Evolutionary conservation across 352 stramenopile species (phyloP).

Genomic region (Globisporangium nagaii): DNA sequence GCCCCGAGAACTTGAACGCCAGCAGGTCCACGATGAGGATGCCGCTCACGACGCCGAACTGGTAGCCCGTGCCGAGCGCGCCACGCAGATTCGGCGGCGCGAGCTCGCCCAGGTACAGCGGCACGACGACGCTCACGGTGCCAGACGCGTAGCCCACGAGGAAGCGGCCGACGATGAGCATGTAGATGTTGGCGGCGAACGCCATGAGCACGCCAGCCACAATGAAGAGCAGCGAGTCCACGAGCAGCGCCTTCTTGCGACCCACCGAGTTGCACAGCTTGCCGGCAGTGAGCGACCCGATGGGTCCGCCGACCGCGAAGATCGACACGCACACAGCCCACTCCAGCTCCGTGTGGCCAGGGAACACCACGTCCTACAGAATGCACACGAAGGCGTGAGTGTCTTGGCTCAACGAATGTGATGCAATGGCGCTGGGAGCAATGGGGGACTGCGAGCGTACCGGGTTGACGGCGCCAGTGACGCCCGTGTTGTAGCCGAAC

Average conservation of each 20-base stretch:
- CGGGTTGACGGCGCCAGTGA: constrained; percentile 59
- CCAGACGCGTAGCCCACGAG: constrained; percentile 62
- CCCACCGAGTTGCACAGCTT: constrained; percentile 48
- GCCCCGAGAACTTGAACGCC: constrained; percentile 52
- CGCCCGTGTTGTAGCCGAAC: constrained; percentile 73
- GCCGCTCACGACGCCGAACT: constrained; percentile 66
- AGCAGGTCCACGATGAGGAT: constrained; percentile 40
- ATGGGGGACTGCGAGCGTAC: too few species aligned
- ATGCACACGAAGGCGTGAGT: neutral
- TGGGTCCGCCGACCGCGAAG: constrained; percentile 53
- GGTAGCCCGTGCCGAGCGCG: constrained; percentile 66
- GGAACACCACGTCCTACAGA: constrained; percentile 41
- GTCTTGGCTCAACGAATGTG: too few species aligned
- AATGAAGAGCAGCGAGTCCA: constrained; percentile 66
- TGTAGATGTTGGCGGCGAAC: constrained; percentile 63
- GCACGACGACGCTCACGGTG: constrained; percentile 67
- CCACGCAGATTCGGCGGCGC: constrained; percentile 68
- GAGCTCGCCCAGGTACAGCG: constrained; percentile 64
- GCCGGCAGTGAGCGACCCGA: constrained; percentile 58
- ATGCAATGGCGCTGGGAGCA: too few species aligned
- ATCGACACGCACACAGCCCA: constrained; percentile 70
- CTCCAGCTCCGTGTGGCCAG: constrained; percentile 52
- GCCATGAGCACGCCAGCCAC: constrained; percentile 53
- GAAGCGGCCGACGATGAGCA: constrained; percentile 64
- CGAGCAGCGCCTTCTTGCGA: constrained; percentile 53